A percentile compares a stretch with the other conserved stretches of the same genome.
Evolutionary conservation across 129 eudicot species (phyloP).

Genomic region (Erigeron canadensis): DNA sequence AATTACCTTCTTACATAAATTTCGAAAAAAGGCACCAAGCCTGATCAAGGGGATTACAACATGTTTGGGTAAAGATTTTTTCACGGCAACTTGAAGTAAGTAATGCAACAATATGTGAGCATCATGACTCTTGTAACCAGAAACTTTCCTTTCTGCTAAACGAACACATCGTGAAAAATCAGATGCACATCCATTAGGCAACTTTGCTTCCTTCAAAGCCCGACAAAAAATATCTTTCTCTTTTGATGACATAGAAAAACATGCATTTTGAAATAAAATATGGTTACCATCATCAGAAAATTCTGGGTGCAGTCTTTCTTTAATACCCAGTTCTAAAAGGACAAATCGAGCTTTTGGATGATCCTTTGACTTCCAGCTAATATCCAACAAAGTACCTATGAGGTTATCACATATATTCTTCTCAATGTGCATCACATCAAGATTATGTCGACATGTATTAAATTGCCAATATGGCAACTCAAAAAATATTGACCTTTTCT

Average conservation of each 20-base stretch:
- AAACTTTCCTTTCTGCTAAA: neutral
- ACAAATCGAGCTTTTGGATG: slow-evolving; percentile 12
- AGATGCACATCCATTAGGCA: slow-evolving; percentile 23
- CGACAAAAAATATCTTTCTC: slow-evolving; percentile 21
- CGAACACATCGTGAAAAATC: slow-evolving; percentile 30
- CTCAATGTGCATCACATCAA: no score
- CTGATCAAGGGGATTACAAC: slow-evolving; percentile 15
- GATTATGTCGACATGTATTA: no score
- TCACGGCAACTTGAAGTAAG: slow-evolving; percentile 19
- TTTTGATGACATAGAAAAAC: slow-evolving; percentile 4
- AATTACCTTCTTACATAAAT: slow-evolving; percentile 23
- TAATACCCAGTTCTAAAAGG: slow-evolving; percentile 1
- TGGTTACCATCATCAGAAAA: slow-evolving; percentile 10
- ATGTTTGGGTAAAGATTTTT: slow-evolving; percentile 11
- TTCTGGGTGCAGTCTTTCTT: slow-evolving; percentile 15
- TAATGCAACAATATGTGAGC: slow-evolving; percentile 22
- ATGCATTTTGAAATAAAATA: slow-evolving; percentile 1
- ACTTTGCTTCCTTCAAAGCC: slow-evolving; percentile 16
- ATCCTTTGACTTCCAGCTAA: slow-evolving; percentile 10
- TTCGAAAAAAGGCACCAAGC: slow-evolving; percentile 1
- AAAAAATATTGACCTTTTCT: no score
- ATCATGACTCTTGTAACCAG: slow-evolving; percentile 29
- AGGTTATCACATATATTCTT: no score
- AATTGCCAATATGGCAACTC: no score
- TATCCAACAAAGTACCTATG: slow-evolving; percentile 18